Evolutionary conservation across 2,329 filamentous ascomycete genomes (phyloP), one percentile per base, ranked within the genome.

Genomic region (Talaromyces sp.): DNA sequence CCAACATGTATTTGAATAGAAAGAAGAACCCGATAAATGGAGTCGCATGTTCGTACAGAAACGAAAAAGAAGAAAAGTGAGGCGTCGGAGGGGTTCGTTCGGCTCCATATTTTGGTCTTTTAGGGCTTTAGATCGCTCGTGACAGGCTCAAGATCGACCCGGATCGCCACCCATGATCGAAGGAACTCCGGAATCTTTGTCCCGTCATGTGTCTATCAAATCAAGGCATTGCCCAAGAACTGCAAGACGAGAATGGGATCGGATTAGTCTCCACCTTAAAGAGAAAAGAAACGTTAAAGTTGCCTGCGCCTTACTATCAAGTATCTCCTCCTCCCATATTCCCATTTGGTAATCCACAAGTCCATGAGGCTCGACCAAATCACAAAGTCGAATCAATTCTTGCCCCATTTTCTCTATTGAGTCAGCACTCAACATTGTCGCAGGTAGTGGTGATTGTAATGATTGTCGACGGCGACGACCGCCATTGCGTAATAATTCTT

Each of bases 261-360:
- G 39, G 19, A 15, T 59, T 45, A 41, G 37, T 45, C 2, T 45
- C 37, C 22, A 37, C 17, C 8, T 9, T 6, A 9, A 22, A n/a
- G 3, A 27, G 31, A 41, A 11, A 17, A 43, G 22, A 45, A 27
- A 17, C 7, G 8, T 10, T 27, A 43, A n/a, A 25, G n/a, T 27
- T 35, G 22, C 31, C 25, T 37, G 11, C 50, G 41, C 19, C 91
- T 79, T 82, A 97, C 93, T 85, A 66, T 86, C 86, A 70, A 95
- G 86, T 71, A 98, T 97, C 73, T 91, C 88, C 74, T 98, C 93
- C 78, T 98, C 95, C 87, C 92, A 96, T 31, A 98, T 91, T 9
- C 95, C 95, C 81, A 97, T 96, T 73, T 98, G 90, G 76, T 98
- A 99, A 79, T 99, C 95, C 11, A 99, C 92, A 57, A 99, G 81